These are phyloP conservation scores for Calonectria pauciramosa DNA, from an alignment of 2,329 filamentous ascomycete genomes.

Conservation along the genomic window DNA sequence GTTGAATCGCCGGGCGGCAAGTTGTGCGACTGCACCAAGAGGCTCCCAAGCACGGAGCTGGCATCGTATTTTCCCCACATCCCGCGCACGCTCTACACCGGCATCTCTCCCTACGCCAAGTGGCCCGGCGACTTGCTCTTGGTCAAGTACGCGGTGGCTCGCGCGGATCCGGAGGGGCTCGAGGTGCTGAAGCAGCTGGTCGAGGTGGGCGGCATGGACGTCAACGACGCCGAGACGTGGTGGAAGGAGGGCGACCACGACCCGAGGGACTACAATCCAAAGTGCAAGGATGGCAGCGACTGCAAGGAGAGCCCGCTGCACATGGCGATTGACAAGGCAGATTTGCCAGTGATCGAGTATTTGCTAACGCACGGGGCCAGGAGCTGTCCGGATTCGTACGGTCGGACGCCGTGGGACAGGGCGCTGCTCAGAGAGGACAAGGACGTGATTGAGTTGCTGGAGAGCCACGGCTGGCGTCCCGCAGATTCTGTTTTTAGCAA, in stretches of 20 bases:
- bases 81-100: slow-evolving; percentile 15
- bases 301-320: slow-evolving; percentile 20
- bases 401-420: slow-evolving; percentile 11
- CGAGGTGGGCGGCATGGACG: slow-evolving; percentile 26
- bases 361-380: slow-evolving; percentile 23
- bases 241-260: slow-evolving; percentile 26
- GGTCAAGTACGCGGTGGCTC: slow-evolving; percentile 17
- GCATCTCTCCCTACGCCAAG: slow-evolving; percentile 19
- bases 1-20: background rate
- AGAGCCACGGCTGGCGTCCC: background rate
- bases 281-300: slow-evolving; percentile 19
- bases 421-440: background rate
- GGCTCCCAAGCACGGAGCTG: slow-evolving; percentile 9
- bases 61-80: slow-evolving; percentile 12
- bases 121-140: slow-evolving; percentile 19
- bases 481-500: background rate
- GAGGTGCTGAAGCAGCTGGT: slow-evolving; percentile 21
- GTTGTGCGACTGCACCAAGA: background rate
- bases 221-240: slow-evolving; percentile 19
- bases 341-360: slow-evolving; percentile 12
- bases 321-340: slow-evolving; percentile 21
- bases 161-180: slow-evolving; percentile 5
- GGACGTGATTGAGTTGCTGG: slow-evolving; percentile 5
- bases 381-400: background rate
- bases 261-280: slow-evolving; percentile 24